Conservation (phyloP, 1,284 basidiomycete species). For the Fomitopsis palustris region DNA sequence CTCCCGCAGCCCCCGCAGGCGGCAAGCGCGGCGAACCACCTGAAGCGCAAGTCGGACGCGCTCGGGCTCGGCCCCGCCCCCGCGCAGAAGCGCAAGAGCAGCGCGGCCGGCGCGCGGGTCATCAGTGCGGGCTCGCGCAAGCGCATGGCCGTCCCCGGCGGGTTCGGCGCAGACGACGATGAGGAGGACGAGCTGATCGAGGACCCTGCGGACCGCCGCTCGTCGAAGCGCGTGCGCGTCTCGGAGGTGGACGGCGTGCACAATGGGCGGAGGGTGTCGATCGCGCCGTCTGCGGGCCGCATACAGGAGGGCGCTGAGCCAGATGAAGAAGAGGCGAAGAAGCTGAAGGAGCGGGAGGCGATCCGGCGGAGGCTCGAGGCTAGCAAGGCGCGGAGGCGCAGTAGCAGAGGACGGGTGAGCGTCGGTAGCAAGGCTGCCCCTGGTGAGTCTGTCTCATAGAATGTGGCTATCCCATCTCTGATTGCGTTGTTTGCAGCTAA, state of each 20-base stretch:
- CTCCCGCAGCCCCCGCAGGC: not conserved
- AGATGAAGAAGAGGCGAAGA: conserved; percentile 34
- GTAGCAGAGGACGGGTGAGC: conserved; percentile 47
- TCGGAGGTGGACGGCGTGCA: conserved; percentile 28
- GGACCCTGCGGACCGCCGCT: conserved; percentile 23
- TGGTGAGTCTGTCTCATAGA: conserved; percentile 18
- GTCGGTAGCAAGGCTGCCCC: conserved; percentile 20
- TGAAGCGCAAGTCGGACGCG: conserved; percentile 40
- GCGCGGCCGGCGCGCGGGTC: conserved; percentile 38
- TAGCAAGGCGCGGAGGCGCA: conserved; percentile 60
- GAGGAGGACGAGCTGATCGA: conserved; percentile 40
- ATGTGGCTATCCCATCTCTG: not conserved
- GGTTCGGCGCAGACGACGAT: conserved; percentile 49
- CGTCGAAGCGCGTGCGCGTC: conserved; percentile 42
- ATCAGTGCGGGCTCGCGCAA: conserved; percentile 46
- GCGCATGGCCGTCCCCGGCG: conserved; percentile 47
- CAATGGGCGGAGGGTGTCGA: conserved; percentile 30
- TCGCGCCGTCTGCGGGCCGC: conserved; percentile 19
- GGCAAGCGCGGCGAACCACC: conserved; percentile 21
- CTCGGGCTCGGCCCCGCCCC: conserved; percentile 35
- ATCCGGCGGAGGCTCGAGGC: conserved; percentile 59
- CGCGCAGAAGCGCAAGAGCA: conserved; percentile 36
- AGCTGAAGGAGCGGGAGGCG: conserved; percentile 50
- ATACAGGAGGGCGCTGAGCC: conserved; percentile 9
- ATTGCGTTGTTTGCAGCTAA: conserved; percentile 18